Conservation (phyloP, 192 early-diverging fungal genomes). For the Umbelopsis vinacea region DNA sequence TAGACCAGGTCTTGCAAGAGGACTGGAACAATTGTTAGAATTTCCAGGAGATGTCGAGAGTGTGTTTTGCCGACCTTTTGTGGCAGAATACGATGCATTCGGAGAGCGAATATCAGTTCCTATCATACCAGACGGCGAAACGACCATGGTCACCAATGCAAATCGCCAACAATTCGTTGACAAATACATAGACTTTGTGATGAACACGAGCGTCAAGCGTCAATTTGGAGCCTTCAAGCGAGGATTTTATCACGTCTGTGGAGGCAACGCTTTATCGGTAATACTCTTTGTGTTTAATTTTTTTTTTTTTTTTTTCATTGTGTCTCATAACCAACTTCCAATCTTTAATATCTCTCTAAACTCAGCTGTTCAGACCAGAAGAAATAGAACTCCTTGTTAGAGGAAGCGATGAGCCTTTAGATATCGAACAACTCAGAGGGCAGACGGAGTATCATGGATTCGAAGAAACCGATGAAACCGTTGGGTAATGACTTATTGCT, state of each 20-base stretch:
- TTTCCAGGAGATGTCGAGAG: slow-evolving; percentile 83
- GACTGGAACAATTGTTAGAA: slow-evolving; percentile 84
- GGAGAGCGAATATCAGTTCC: slow-evolving; percentile 67
- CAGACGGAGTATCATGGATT: slow-evolving; percentile 69
- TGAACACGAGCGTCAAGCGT: slow-evolving; percentile 72
- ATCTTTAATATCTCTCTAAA: background rate
- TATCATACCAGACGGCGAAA: slow-evolving; percentile 64
- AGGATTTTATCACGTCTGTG: slow-evolving; percentile 88
- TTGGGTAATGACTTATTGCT: slow-evolving; percentile 43
- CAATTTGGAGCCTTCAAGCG: slow-evolving; percentile 86
- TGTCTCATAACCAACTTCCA: background rate
- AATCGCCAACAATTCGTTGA: slow-evolving; percentile 83
- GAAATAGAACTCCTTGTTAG: slow-evolving; percentile 91
- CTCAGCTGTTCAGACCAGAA: slow-evolving; percentile 80
- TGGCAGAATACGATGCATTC: slow-evolving; percentile 72
- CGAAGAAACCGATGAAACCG: slow-evolving; percentile 53
- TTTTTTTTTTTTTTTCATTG: background rate
- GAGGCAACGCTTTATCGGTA: slow-evolving; percentile 81
- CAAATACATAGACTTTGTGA: slow-evolving; percentile 79
- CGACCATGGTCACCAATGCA: slow-evolving; percentile 62
- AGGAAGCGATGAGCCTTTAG: slow-evolving; percentile 74
- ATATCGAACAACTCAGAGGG: slow-evolving; percentile 55
- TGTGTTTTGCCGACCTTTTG: slow-evolving; percentile 85
- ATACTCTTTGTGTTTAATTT: slow-evolving; percentile 1
- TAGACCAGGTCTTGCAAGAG: slow-evolving; percentile 73